phyloP scores from a whole-genome alignment of 2,329 filamentous ascomycete species.

The Hypoxylon sp. region DNA sequence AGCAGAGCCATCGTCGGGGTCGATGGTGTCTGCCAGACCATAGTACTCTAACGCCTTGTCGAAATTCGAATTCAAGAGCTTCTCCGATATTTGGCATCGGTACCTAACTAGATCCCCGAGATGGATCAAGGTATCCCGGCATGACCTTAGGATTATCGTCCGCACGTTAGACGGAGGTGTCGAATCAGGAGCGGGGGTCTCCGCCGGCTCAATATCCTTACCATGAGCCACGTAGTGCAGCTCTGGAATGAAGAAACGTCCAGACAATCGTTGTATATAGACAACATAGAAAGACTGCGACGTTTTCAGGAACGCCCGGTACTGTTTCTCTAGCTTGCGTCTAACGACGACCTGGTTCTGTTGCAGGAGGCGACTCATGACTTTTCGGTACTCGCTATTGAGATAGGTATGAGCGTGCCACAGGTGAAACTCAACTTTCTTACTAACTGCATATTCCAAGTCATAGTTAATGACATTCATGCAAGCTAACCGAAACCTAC shows the following conservation, averaged over 20 bases:
- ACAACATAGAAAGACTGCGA: conserved; percentile 90
- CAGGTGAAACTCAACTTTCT: conserved; percentile 76
- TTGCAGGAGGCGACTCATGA: conserved; percentile 68
- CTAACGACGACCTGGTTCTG: conserved; percentile 70
- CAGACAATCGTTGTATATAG: conserved; percentile 82
- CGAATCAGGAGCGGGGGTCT: conserved; percentile 59
- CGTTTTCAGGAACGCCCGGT: conserved; percentile 86
- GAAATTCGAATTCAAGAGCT: conserved; percentile 72
- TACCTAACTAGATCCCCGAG: conserved; percentile 93
- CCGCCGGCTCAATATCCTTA: conserved; percentile 59
- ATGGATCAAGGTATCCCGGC: conserved; percentile 85
- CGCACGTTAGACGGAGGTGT: conserved; percentile 61
- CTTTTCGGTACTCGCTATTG: conserved; percentile 81
- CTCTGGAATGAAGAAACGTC: conserved; percentile 67
- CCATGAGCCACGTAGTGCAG: conserved; percentile 60
- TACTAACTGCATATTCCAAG: conserved; percentile 72
- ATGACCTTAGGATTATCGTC: conserved; percentile 75
- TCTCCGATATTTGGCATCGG: conserved; percentile 78
- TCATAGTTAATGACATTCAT: conserved; percentile 80
- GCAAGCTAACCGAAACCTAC: conserved; percentile 77
- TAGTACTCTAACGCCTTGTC: conserved; percentile 88
- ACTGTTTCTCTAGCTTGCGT: conserved; percentile 84
- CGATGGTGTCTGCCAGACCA: conserved; percentile 80
- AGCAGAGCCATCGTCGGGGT: conserved; percentile 82
- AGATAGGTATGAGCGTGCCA: conserved; percentile 85